Base-by-base conservation (phyloP, 306 rosid genomes). In the Amphicarpaea edgeworthii region DNA sequence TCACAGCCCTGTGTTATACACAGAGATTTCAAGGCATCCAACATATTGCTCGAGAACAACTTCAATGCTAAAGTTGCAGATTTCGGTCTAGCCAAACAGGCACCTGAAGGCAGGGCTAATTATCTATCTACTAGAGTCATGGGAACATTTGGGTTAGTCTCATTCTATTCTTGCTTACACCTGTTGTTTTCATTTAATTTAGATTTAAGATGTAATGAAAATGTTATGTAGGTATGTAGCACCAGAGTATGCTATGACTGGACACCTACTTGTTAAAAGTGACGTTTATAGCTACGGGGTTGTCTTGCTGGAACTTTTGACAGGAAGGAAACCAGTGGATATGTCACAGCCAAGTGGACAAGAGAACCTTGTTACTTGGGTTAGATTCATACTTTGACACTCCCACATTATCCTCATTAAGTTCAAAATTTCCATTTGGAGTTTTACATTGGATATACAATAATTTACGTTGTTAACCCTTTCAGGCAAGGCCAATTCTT, bases 171-270 rank as follows among this genome's bases (percentile, higher is more conserved):
- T 30, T 66, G 41, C 59, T 42, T 70, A 42, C 47, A 40, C 69
- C 68, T 40, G 32, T 57, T 61, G 15, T 74, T 79, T 79, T 51
- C 42, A 47, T 53, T n/a, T 20, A 3, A 65, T 59, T 21, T 79
- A 28, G 60, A 71, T 53, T 47, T 82, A 59, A 81, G 71, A 77
- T 49, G 63, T 65, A 84, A 47, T 69, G 51, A 50, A 30, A 68
- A 83, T 85, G n/a, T 50, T 53, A 34, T 70, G 70, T 83, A 95
- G 99, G 84, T 95, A 95, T 79, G 99, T 95, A n/a, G 98, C 97
- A 72, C 98, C 98, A 6, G 98, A 94, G 82, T 94, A 94, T 83
- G 98, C 98, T 62, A 92, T 95, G 97, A 95, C 99, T 1, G 97
- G 97, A 49, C 99, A 92, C 78, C 86, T 92, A 46, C 93, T 95